A percentile compares a stretch with the other conserved stretches of the same genome.
These are phyloP conservation scores for Calocybe gangraenosa DNA, from an alignment of 768 basidiomycete genomes.

Conservation along the genomic window DNA sequence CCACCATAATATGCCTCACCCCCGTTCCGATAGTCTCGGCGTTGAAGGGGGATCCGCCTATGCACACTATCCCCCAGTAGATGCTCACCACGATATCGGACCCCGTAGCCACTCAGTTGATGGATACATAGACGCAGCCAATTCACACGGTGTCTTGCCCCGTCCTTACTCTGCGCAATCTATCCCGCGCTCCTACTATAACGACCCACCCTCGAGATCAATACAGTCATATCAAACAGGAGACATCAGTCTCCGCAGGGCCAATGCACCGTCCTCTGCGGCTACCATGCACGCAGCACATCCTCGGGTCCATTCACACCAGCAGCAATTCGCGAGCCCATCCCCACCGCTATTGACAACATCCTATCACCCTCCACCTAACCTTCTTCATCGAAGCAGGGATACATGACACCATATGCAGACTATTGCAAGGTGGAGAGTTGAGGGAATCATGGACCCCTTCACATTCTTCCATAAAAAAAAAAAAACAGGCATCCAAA, in stretches of 20 bases:
- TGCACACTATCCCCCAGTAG: conserved; percentile 8
- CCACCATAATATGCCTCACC: conserved; percentile 5
- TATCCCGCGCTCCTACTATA: conserved; percentile 22
- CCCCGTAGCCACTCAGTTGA: conserved; percentile 14
- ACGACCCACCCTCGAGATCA: conserved; percentile 10
- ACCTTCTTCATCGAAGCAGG: conserved; percentile 8
- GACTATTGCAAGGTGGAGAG: too few species aligned
- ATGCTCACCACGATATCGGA: conserved; percentile 4
- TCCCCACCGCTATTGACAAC: conserved; percentile 25
- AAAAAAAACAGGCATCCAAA: too few species aligned
- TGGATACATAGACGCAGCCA: conserved; percentile 18
- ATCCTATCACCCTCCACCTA: conserved; percentile 22
- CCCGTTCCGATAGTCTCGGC: conserved; percentile 6
- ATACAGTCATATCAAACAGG: conserved; percentile 15
- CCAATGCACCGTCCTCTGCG: conserved; percentile 6
- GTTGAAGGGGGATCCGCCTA: conserved; percentile 7
- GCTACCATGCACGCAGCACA: conserved; percentile 9
- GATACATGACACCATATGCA: too few species aligned
- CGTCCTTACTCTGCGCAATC: conserved; percentile 25
- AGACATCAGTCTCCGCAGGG: conserved; percentile 9
- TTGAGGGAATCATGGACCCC: too few species aligned
- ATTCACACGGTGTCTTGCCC: conserved; percentile 22
- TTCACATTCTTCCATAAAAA: too few species aligned
- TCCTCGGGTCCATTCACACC: conserved; percentile 2
- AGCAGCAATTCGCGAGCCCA: conserved; percentile 15